A percentile compares a stretch with the other conserved stretches of the same genome.
Evolutionary conservation across 306 rosid genomes (phyloP).

Genomic region (Medicago ruthenica): DNA sequence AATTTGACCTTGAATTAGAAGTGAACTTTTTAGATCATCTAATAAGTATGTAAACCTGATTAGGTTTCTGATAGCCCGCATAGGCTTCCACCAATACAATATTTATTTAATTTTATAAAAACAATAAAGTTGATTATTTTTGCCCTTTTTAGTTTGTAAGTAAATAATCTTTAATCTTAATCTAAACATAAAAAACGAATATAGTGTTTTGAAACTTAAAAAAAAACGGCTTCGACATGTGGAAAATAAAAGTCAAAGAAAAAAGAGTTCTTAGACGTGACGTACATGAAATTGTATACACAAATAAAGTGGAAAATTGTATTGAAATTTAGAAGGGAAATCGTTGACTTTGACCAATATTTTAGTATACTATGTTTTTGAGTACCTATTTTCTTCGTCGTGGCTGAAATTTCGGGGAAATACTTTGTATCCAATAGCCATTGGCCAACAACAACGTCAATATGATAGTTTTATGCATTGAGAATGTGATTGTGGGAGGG

Average conservation of each 20-base stretch:
- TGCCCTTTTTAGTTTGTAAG: too few species aligned
- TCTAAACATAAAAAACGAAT: too few species aligned
- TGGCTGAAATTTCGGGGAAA: constrained; percentile 20
- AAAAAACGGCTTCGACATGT: neutral
- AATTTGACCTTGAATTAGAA: too few species aligned
- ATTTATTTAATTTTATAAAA: too few species aligned
- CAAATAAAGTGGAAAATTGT: neutral
- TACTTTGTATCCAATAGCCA: neutral
- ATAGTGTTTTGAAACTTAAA: too few species aligned
- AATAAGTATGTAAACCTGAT: too few species aligned
- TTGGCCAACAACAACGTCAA: neutral
- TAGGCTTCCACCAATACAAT: too few species aligned
- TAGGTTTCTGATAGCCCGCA: too few species aligned
- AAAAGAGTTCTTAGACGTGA: constrained; percentile 24
- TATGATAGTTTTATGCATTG: neutral
- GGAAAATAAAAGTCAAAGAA: constrained; percentile 22
- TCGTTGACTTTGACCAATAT: constrained; percentile 25
- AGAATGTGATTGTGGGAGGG: neutral
- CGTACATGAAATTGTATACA: neutral
- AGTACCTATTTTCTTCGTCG: neutral
- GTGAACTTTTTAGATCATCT: too few species aligned
- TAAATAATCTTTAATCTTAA: too few species aligned
- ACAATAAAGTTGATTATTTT: too few species aligned
- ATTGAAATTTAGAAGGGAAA: constrained; percentile 13
- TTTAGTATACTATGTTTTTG: neutral